Conservation (phyloP, 306 rosid genomes). For the Canavalia gladiata region DNA sequence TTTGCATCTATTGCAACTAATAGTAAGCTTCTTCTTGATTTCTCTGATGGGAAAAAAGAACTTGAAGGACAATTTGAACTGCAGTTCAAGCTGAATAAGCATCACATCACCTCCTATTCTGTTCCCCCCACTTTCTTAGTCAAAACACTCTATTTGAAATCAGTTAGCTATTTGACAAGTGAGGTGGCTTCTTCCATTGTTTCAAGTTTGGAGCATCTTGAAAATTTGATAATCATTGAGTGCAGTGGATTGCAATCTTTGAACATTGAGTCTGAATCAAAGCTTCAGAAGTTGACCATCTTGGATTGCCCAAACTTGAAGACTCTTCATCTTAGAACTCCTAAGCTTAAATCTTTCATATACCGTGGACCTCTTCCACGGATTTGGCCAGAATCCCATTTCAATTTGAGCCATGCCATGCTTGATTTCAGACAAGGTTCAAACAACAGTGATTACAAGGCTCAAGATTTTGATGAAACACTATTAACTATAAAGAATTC, state of each 20-base stretch:
- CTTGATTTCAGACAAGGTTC: slow-evolving; percentile 79
- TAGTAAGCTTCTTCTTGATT: slow-evolving; percentile 70
- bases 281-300: slow-evolving; percentile 65
- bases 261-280: slow-evolving; percentile 58
- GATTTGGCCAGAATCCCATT: slow-evolving; percentile 68
- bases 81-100: slow-evolving; percentile 51
- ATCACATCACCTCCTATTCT: slow-evolving; percentile 41
- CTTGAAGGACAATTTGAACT: slow-evolving; percentile 48
- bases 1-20: slow-evolving; percentile 61
- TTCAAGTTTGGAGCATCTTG: slow-evolving; percentile 64
- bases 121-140: slow-evolving; percentile 58
- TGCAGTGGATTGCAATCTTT: slow-evolving; percentile 70
- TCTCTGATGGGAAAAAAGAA: slow-evolving; percentile 48
- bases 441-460: slow-evolving; percentile 41
- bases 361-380: slow-evolving; percentile 67
- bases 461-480: slow-evolving; percentile 67
- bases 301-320: slow-evolving; percentile 69
- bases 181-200: slow-evolving; percentile 64
- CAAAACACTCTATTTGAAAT: slow-evolving; percentile 70
- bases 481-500: slow-evolving; percentile 78
- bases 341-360: slow-evolving; percentile 62
- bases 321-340: slow-evolving; percentile 62
- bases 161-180: slow-evolving; percentile 54
- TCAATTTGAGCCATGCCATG: slow-evolving; percentile 72
- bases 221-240: slow-evolving; percentile 65